Evolutionary conservation across 345 rosid genomes (phyloP).

Genomic region (Cardamine chenopodiifolia): DNA sequence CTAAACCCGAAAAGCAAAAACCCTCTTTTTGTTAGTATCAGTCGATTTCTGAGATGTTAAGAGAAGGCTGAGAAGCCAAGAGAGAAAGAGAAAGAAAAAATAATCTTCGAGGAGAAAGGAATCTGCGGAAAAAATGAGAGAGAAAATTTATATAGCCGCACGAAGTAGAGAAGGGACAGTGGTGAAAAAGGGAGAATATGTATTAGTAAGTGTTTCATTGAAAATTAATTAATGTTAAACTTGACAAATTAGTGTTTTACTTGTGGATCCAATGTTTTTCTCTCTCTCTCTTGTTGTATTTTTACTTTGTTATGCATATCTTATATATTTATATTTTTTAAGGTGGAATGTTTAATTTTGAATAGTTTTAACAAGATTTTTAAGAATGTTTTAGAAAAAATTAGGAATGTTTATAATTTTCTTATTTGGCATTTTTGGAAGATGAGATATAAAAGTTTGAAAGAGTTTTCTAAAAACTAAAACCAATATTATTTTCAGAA

Average conservation of each 20-base stretch:
- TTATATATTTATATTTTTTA: too few species aligned
- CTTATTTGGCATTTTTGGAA: neutral
- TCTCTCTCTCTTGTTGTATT: slow-evolving; percentile 21
- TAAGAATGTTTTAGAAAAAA: neutral
- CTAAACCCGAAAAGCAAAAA: slow-evolving; percentile 41
- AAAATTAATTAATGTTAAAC: neutral
- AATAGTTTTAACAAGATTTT: neutral
- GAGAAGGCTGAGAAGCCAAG: slow-evolving; percentile 25
- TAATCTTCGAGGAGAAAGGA: slow-evolving; percentile 33
- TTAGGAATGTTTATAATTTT: neutral
- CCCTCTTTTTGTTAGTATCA: slow-evolving; percentile 13
- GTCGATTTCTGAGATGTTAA: slow-evolving; percentile 21
- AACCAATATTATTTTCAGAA: neutral
- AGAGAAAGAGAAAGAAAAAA: neutral
- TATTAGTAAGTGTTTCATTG: neutral
- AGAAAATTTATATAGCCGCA: slow-evolving; percentile 38
- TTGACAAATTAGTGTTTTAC: slow-evolving; percentile 13
- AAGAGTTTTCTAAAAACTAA: neutral
- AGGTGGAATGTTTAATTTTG: neutral
- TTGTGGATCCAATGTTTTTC: slow-evolving; percentile 52
- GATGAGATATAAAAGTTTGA: neutral
- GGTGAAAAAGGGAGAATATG: slow-evolving; percentile 29
- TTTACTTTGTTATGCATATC: neutral
- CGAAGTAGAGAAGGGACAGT: slow-evolving; percentile 46
- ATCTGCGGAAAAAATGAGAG: slow-evolving; percentile 36